These are phyloP conservation scores for Fusarium torreyae DNA, from an alignment of 2,329 filamentous ascomycete species.

Conservation along the genomic window DNA sequence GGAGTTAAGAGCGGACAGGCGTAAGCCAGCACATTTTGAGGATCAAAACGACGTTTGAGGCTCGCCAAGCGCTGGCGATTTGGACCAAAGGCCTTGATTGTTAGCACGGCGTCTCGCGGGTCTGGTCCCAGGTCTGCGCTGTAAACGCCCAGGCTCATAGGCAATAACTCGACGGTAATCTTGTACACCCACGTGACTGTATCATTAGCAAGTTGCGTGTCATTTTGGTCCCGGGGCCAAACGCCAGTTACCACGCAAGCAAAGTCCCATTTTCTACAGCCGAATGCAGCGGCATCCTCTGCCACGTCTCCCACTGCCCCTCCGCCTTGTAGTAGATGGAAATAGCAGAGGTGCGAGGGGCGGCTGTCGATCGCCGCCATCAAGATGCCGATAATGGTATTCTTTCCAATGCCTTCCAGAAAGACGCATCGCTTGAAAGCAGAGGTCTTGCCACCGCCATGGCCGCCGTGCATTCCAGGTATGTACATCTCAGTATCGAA, in stretches of 20 bases:
- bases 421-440: conserved; percentile 77
- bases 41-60: conserved; percentile 67
- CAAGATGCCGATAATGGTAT: conserved; percentile 56
- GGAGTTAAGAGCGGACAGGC: conserved; percentile 67
- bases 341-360: conserved; percentile 70
- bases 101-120: conserved; percentile 68
- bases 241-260: conserved; percentile 75
- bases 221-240: conserved; percentile 70
- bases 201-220: conserved; percentile 56
- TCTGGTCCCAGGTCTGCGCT: conserved; percentile 75
- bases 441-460: conserved; percentile 71
- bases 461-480: conserved; percentile 71
- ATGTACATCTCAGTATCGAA: conserved; percentile 75
- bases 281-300: conserved; percentile 68
- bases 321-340: conserved; percentile 74
- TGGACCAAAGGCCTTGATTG: conserved; percentile 68
- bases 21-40: conserved; percentile 66
- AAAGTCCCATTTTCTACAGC: conserved; percentile 75
- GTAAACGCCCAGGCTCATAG: conserved; percentile 68
- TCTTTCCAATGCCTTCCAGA: conserved; percentile 62
- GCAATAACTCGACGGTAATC: conserved; percentile 62
- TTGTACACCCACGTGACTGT: conserved; percentile 71
- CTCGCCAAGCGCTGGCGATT: conserved; percentile 65
- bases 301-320: conserved; percentile 63
- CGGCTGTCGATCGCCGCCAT: conserved; percentile 62